Evolutionary conservation across 2,329 filamentous ascomycete genomes (phyloP).

Genomic region (Aureobasidium uvarum): DNA sequence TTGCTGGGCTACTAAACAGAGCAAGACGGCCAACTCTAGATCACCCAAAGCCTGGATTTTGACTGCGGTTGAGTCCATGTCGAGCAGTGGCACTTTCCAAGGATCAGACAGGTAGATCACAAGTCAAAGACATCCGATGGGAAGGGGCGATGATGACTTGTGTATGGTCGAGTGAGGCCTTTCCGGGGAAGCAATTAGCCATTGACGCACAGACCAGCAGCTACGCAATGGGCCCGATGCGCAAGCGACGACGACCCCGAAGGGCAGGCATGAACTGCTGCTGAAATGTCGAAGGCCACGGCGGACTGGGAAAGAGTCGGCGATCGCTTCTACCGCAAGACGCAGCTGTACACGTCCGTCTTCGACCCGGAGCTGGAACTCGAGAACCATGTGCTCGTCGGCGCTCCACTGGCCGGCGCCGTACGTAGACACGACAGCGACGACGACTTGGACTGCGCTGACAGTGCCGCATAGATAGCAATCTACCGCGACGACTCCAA

Average conservation of each 20-base stretch:
- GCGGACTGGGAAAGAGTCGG: slow-evolving; percentile 94
- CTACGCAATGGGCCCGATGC: slow-evolving; percentile 3
- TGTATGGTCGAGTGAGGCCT: background rate
- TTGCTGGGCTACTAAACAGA: slow-evolving; percentile 76
- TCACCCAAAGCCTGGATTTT: slow-evolving; percentile 79
- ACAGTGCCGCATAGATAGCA: slow-evolving; percentile 57
- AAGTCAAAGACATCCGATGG: background rate
- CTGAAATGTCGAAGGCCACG: slow-evolving; percentile 60
- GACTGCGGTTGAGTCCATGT: slow-evolving; percentile 43
- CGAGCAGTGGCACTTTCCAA: background rate
- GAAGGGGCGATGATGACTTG: background rate
- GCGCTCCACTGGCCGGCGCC: slow-evolving; percentile 90
- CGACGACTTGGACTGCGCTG: slow-evolving; percentile 29
- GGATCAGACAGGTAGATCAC: background rate
- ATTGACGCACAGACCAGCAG: slow-evolving; percentile 12
- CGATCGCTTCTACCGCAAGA: slow-evolving; percentile 92
- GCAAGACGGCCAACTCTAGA: slow-evolving; percentile 79
- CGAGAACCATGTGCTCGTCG: slow-evolving; percentile 88
- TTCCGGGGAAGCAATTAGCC: background rate
- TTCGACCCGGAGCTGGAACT: slow-evolving; percentile 93
- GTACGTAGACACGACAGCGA: slow-evolving; percentile 60
- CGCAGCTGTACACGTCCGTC: slow-evolving; percentile 85
- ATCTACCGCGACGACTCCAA: slow-evolving; percentile 87
- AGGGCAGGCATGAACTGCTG: background rate
- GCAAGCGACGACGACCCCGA: background rate